A percentile compares a stretch with the other conserved stretches of the same genome.
These are phyloP conservation scores for Aspergillus sclerotioniger DNA, from an alignment of 495 filamentous ascomycete species.

Conservation along the genomic window DNA sequence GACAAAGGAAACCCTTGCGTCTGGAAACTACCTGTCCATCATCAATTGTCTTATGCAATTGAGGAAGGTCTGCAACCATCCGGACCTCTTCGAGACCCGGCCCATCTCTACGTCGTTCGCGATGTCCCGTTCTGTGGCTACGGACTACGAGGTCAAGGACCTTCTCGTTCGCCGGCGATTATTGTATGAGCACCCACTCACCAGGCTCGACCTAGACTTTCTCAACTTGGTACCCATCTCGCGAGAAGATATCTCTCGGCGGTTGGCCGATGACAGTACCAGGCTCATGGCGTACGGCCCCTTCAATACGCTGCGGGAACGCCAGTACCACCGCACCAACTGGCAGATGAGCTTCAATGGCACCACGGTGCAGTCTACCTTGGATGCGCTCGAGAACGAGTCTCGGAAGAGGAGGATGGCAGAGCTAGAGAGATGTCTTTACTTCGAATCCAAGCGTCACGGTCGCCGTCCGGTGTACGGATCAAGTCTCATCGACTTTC, in stretches of 20 bases:
- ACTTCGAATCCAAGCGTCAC: slow-evolving; percentile 76
- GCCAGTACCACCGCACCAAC: slow-evolving; percentile 60
- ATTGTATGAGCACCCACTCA: slow-evolving; percentile 62
- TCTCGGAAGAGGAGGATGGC: slow-evolving; percentile 71
- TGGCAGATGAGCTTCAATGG: slow-evolving; percentile 59
- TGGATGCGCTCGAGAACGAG: slow-evolving; percentile 70
- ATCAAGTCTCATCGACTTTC: slow-evolving; percentile 65
- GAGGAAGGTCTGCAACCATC: slow-evolving; percentile 97
- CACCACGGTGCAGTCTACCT: slow-evolving; percentile 63
- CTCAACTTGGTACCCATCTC: slow-evolving; percentile 77
- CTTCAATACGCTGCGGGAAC: slow-evolving; percentile 60
- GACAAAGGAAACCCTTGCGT: slow-evolving; percentile 83
- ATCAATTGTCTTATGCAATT: slow-evolving; percentile 99
- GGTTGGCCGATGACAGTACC: slow-evolving; percentile 58
- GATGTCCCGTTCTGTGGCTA: slow-evolving; percentile 79
- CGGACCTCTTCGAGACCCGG: slow-evolving; percentile 95
- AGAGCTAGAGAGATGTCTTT: slow-evolving; percentile 74
- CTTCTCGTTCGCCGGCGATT: slow-evolving; percentile 65
- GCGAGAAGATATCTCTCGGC: slow-evolving; percentile 64
- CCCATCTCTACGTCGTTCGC: slow-evolving; percentile 97
- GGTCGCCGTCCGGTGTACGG: slow-evolving; percentile 81
- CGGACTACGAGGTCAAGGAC: slow-evolving; percentile 76
- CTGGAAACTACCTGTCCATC: slow-evolving; percentile 94
- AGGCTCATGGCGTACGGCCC: slow-evolving; percentile 62
- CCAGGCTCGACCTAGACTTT: slow-evolving; percentile 68